phyloP scores from a whole-genome alignment of 1,139 yeast species.

The Geotrichum siamense region DNA sequence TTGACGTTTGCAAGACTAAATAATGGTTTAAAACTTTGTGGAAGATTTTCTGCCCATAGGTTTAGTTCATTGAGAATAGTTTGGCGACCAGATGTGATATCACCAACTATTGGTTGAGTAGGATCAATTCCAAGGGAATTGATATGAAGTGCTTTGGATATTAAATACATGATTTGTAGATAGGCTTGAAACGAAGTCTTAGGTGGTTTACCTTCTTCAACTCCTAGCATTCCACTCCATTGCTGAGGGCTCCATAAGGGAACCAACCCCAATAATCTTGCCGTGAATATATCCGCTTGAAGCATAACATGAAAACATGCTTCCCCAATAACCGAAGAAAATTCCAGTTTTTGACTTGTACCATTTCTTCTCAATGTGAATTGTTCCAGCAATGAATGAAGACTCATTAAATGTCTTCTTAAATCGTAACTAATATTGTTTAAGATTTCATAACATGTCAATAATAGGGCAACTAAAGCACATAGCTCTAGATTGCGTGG shows the following conservation, averaged over 20 bases:
- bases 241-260: conserved; percentile 14
- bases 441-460: conserved; percentile 13
- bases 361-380: conserved; percentile 8
- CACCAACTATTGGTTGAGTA: not conserved
- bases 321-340: conserved; percentile 13
- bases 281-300: conserved; percentile 11
- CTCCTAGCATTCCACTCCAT: conserved; percentile 12
- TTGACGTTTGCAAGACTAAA: not conserved
- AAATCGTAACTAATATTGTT: conserved; percentile 8
- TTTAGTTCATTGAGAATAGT: conserved; percentile 7
- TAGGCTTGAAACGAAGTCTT: conserved; percentile 6
- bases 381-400: conserved; percentile 11
- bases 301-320: conserved; percentile 12
- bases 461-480: conserved; percentile 8
- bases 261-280: conserved; percentile 8
- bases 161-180: conserved; percentile 5
- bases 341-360: conserved; percentile 2
- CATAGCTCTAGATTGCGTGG: conserved; percentile 17
- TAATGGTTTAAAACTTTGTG: conserved; percentile 9
- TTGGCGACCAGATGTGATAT: conserved; percentile 2
- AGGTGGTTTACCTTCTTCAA: not conserved
- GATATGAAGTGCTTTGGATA: conserved; percentile 10
- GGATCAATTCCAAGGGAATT: conserved; percentile 14
- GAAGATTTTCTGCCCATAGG: conserved; percentile 9
- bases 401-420: conserved; percentile 10